phyloP scores from a whole-genome alignment of 768 basidiomycete species.

The Tremella mesenterica region DNA sequence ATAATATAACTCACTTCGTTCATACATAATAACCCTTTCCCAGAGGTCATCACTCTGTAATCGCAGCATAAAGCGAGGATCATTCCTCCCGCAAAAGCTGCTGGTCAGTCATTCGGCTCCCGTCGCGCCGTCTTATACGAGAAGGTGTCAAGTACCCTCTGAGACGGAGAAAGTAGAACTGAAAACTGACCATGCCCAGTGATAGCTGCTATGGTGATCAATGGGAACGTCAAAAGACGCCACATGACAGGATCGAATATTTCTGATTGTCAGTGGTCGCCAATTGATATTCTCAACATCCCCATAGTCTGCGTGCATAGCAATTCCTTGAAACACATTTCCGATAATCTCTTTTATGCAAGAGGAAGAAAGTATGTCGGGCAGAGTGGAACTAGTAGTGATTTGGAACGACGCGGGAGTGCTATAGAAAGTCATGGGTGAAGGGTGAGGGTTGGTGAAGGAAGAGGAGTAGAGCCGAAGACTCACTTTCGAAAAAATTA shows the following conservation, averaged over 20 bases:
- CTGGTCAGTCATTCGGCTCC: not conserved
- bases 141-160: not conserved
- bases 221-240: slow-evolving; percentile 52
- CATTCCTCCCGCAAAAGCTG: slow-evolving; percentile 71
- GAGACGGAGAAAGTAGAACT: not conserved
- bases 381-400: no score
- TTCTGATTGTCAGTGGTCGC: slow-evolving; percentile 47
- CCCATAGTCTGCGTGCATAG: no score
- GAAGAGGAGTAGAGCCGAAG: not conserved
- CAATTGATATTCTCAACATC: not conserved
- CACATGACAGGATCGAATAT: slow-evolving; percentile 65
- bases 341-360: no score
- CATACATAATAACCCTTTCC: slow-evolving; percentile 82
- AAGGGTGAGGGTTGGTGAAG: not conserved
- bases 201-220: slow-evolving; percentile 37
- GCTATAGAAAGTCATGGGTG: not conserved
- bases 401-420: not conserved
- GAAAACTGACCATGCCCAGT: slow-evolving; percentile 42
- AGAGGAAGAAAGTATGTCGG: no score
- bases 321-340: no score
- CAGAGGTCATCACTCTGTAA: slow-evolving; percentile 81
- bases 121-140: not conserved
- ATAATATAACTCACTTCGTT: slow-evolving; percentile 58
- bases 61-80: slow-evolving; percentile 74
- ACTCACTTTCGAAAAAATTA: slow-evolving; percentile 42